Conservation (phyloP, 1,284 basidiomycete genomes). For the Ceraceosorus guamensis region DNA sequence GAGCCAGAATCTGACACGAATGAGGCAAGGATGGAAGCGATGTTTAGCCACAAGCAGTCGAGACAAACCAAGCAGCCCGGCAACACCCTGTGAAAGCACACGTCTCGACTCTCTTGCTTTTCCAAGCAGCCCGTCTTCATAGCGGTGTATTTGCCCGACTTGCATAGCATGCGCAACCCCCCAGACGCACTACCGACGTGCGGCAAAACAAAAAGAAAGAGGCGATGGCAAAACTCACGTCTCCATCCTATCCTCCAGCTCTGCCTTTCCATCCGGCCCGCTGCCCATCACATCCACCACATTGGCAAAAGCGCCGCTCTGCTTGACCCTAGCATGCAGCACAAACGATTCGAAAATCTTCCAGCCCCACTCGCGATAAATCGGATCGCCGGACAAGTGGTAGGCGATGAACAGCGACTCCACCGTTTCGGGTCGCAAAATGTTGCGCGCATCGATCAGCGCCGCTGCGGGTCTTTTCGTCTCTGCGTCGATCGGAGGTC, state of each 20-base stretch:
- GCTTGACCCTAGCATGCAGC: slow-evolving; percentile 24
- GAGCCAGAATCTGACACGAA: slow-evolving; percentile 50
- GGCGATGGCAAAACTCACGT: slow-evolving; percentile 59
- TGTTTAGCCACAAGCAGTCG: too few relatives aligned
- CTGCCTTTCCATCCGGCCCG: slow-evolving; percentile 59
- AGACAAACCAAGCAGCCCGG: too few relatives aligned
- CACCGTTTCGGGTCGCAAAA: slow-evolving; percentile 80
- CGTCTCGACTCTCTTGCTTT: too few relatives aligned
- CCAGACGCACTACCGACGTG: too few relatives aligned
- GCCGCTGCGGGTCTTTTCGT: slow-evolving; percentile 44
- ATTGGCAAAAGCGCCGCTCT: slow-evolving; percentile 71
- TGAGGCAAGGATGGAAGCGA: neutral
- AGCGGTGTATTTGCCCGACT: too few relatives aligned
- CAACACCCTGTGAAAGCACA: too few relatives aligned
- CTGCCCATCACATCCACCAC: slow-evolving; percentile 64
- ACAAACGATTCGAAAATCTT: slow-evolving; percentile 81
- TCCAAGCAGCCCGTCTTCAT: too few relatives aligned
- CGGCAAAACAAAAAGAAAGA: neutral
- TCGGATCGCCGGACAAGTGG: slow-evolving; percentile 71
- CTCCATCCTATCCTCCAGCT: slow-evolving; percentile 83
- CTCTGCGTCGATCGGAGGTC: too few relatives aligned
- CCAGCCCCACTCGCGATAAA: slow-evolving; percentile 82
- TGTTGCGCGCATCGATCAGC: slow-evolving; percentile 78
- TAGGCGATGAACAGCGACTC: slow-evolving; percentile 84
- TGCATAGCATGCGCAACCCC: too few relatives aligned